Base-by-base conservation (phyloP, 768 basidiomycete species). In the Porphyrellus cyaneotinctus region DNA sequence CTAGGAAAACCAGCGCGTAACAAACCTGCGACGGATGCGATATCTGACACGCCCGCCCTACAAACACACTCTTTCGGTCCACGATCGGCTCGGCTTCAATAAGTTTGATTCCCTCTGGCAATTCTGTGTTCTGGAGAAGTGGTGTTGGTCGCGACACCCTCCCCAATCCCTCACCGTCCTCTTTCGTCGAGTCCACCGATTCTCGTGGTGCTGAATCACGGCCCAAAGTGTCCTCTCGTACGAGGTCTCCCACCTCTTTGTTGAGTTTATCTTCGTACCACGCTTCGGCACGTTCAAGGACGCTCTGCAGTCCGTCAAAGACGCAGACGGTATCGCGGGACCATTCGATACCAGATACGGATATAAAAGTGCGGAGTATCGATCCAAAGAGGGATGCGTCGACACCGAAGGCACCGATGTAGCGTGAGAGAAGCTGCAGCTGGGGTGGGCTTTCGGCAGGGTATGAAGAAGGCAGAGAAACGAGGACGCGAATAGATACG, bases 61-160 rank as follows among this genome's bases (percentile, higher is more conserved):
- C 75, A 61, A 97, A 97, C 1, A 78, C 76, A 56, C 88, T 91
- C 67, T 88, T 95, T 24, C 93, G 78, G 67, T 95, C 95, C 9
- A 79, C 73, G 50, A 97, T 91, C 1, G 95, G 82, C 51, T 91
- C 89, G 0, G 88, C 82, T 39, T 83, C 78, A 52, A 80, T 71
- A 13, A 97, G 78, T 43, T 80, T 69, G n/a, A 91, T 72, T 1
- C 81, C 87, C 18, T 78, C 75, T 0, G 87, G 87, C 17, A 85
- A 66, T 8, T 61, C 57, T 3, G 52, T 24, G 30, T 66, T 49
- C 33, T 60, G 43, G 26, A 39, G 28, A 23, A 57, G 57, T 6
- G 56, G 35, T 7, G 12, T 24, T 15, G 39, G 35, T 12, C 7
- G 46, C 14, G 53, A 47, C 15, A 43, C 48, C 26, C 23, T 32